Evolutionary conservation across 208 protist genomes (phyloP), one percentile per base, ranked within the genome.

Genomic region (Porcisia deanei): DNA sequence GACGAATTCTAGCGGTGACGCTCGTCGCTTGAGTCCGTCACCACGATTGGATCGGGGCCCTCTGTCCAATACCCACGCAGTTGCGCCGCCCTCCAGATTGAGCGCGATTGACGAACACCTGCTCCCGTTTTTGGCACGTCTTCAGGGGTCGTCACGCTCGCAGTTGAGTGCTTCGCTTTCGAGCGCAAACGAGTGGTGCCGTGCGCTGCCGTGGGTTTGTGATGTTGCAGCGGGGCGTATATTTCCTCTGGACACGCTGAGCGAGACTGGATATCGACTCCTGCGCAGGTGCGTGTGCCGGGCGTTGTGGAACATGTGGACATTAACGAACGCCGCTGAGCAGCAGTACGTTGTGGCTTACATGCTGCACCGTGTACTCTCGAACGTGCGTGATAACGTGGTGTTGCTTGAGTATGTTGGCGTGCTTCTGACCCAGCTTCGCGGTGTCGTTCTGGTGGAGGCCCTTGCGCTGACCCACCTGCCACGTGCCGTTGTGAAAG

Each of bases 351-450:
- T 92, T 39, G 37, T 94, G 16, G 77, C 78, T 30, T 82, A 70
- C 66, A 79, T 94, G 72, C 74, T 94, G 3, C 73, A 82, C 53
- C 79, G 79, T 7, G 83, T 94, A 49, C 69, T 95, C 75, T 52
- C 61, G 12, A 74, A 90, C 34, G 81, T 87, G 45, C 81, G 73
- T 20, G 49, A 54, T 12, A 77, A 91, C 49, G 84, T 84, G 47
- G 79, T 84, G 57, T 74, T 95, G 67, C 81, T 95, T 25, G 87
- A 95, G 77, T 80, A 92, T 70, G 73, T 93, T 43, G 87, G 78
- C 18, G 85, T 95, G 7, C 73, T 95, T 4, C 79, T 95, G 22
- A 89, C 87, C 2, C 91, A 95, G 77, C 71, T 78, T 59, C 67
- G 68, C 25, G 82, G 71, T 5, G 63, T 81, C 16, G 76, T 78